Evolutionary conservation across 306 rosid genomes (phyloP).

Genomic region (Alnus glutinosa): DNA sequence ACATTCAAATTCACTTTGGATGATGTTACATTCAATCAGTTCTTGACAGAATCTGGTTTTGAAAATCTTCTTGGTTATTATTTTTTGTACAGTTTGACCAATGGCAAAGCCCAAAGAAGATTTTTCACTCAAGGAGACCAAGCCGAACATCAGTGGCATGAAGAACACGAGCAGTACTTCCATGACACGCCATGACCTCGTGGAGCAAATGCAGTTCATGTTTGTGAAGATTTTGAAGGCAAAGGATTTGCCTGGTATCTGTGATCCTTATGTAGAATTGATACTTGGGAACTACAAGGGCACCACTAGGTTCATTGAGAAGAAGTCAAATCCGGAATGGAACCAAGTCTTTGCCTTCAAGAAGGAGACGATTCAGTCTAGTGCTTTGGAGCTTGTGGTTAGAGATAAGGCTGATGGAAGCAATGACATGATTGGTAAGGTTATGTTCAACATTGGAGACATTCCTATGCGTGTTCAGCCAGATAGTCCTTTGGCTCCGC

Average conservation of each 20-base stretch:
- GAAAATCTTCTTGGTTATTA: no score
- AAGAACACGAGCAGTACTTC: background rate
- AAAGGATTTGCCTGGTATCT: slow-evolving; percentile 11
- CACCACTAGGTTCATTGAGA: slow-evolving; percentile 10
- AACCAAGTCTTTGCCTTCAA: slow-evolving; percentile 40
- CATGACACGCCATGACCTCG: slow-evolving; percentile 13
- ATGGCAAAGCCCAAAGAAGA: slow-evolving; percentile 13
- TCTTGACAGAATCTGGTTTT: no score
- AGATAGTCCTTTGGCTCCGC: slow-evolving; percentile 32
- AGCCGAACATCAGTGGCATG: slow-evolving; percentile 25
- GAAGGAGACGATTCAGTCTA: slow-evolving; percentile 11
- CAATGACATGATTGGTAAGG: slow-evolving; percentile 10
- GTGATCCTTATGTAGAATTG: slow-evolving; percentile 29
- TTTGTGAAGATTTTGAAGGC: slow-evolving; percentile 30
- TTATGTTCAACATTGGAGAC: slow-evolving; percentile 19
- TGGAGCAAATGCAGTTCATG: slow-evolving; percentile 30
- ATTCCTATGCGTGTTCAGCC: slow-evolving; percentile 14
- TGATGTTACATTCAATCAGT: no score
- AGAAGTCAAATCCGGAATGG: slow-evolving; percentile 32
- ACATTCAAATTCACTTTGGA: no score
- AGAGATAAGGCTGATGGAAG: background rate
- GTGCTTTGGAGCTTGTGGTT: slow-evolving; percentile 12
- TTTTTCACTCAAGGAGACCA: slow-evolving; percentile 26
- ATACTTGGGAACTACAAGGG: slow-evolving; percentile 27
- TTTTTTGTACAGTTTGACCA: background rate